Conservation (phyloP, 148 eudicot genomes). For the Fagopyrum homotropicum region DNA sequence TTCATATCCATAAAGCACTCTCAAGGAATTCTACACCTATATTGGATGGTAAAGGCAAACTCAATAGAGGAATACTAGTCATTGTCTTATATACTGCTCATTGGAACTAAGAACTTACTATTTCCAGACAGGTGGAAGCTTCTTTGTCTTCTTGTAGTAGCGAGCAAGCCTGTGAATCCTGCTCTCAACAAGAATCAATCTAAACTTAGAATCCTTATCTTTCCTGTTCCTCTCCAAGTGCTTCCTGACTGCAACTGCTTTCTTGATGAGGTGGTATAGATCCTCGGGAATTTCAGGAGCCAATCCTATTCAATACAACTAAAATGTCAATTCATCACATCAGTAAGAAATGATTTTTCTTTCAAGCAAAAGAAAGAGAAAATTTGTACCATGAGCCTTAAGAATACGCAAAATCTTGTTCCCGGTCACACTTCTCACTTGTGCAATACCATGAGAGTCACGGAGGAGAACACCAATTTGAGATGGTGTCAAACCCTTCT, state of each 20-base stretch:
- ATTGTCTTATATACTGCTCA: neutral
- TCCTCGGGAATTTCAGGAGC: constrained; percentile 34
- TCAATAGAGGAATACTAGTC: neutral
- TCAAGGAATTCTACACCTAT: neutral
- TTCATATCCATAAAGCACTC: neutral
- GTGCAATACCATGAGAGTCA: constrained; percentile 18
- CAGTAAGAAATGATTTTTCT: neutral
- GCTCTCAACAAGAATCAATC: constrained; percentile 33
- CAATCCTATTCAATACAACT: constrained; percentile 11
- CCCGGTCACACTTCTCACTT: constrained; percentile 15
- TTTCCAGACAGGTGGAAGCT: constrained; percentile 26
- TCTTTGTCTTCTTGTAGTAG: constrained; percentile 35
- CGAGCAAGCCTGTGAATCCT: constrained; percentile 33
- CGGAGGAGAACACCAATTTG: constrained; percentile 17
- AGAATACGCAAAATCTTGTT: constrained; percentile 24
- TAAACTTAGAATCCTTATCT: constrained; percentile 30
- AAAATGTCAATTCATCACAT: neutral
- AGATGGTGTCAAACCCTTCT: constrained; percentile 21
- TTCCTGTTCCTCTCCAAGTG: constrained; percentile 33
- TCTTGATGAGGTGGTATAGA: constrained; percentile 29
- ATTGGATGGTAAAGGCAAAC: neutral
- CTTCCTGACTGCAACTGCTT: constrained; percentile 29
- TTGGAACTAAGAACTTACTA: neutral
- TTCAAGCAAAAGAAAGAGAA: neutral
- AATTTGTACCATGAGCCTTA: constrained; percentile 30